Evolutionary conservation across 495 filamentous ascomycete species (phyloP).

Genomic region (Aspergillus heteromorphus): DNA sequence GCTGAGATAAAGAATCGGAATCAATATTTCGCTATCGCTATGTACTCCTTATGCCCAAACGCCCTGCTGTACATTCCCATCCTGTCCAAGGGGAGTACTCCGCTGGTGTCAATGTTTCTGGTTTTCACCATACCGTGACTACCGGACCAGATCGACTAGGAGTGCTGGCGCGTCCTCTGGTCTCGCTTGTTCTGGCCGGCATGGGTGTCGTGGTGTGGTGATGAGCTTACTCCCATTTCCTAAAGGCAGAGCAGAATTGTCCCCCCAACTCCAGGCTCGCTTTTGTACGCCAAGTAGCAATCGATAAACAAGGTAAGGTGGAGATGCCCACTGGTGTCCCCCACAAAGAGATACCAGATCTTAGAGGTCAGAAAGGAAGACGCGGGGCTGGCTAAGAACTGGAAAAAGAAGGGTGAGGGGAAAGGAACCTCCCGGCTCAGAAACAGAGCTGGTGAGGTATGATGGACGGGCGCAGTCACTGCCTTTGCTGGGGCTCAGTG

Average conservation of each 20-base stretch:
- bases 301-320: conserved; percentile 10
- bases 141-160: background rate
- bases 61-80: conserved; percentile 13
- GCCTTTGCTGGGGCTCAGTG: background rate
- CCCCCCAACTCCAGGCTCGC: conserved; percentile 12
- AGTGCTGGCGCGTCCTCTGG: conserved; percentile 1
- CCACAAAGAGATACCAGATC: conserved; percentile 8
- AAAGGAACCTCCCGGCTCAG: background rate
- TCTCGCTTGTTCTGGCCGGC: background rate
- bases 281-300: conserved; percentile 16
- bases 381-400: conserved; percentile 2
- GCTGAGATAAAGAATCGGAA: too few species aligned
- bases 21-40: conserved; percentile 10
- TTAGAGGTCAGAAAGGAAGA: conserved; percentile 3
- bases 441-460: background rate
- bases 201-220: conserved; percentile 6
- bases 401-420: background rate
- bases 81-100: background rate
- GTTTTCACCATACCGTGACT: conserved; percentile 1
- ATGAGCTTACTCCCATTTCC: conserved; percentile 8
- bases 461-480: background rate
- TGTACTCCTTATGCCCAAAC: conserved; percentile 12
- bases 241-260: background rate
- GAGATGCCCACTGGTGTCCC: background rate
- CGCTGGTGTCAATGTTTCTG: background rate